A percentile compares a stretch with the other conserved stretches of the same genome.
Conservation (phyloP, 208 protist species). For the Acanthamoeba divionensis region DNA sequence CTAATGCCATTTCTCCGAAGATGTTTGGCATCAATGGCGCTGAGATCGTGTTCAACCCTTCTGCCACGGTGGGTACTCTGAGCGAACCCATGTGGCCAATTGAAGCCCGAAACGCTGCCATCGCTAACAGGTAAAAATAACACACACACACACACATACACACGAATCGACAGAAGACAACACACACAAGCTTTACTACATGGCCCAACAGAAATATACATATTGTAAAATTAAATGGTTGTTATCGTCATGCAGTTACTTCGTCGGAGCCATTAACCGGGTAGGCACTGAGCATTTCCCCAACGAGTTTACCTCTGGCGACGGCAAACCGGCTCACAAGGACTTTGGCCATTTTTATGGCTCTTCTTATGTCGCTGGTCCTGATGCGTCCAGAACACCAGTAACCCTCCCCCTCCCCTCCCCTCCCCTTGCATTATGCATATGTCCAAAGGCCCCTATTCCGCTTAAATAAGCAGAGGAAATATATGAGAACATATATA, state of each 20-base stretch:
- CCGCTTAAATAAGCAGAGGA: too few relatives aligned
- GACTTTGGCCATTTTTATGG: slow-evolving; percentile 90
- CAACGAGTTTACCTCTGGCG: slow-evolving; percentile 83
- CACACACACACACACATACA: too few relatives aligned
- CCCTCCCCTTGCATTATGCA: too few relatives aligned
- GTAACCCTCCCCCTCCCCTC: slow-evolving; percentile 24
- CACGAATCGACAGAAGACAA: not conserved
- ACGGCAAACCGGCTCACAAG: slow-evolving; percentile 86
- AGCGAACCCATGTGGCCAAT: slow-evolving; percentile 85
- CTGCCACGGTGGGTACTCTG: slow-evolving; percentile 82
- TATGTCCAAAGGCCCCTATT: too few relatives aligned
- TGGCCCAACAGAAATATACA: not conserved
- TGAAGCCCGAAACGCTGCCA: slow-evolving; percentile 85
- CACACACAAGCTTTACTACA: not conserved
- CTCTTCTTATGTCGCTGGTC: slow-evolving; percentile 79
- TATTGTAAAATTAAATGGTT: too few relatives aligned
- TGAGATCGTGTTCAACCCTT: slow-evolving; percentile 89
- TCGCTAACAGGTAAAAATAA: slow-evolving; percentile 78
- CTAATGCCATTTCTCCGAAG: not conserved
- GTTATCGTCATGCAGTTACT: slow-evolving; percentile 59
- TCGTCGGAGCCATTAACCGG: slow-evolving; percentile 79
- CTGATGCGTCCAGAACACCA: slow-evolving; percentile 80
- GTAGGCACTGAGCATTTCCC: slow-evolving; percentile 83
- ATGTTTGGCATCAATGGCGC: slow-evolving; percentile 85
- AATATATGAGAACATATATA: too few relatives aligned